Evolutionary conservation across 768 basidiomycete species (phyloP).

Genomic region (Trametes elegans): DNA sequence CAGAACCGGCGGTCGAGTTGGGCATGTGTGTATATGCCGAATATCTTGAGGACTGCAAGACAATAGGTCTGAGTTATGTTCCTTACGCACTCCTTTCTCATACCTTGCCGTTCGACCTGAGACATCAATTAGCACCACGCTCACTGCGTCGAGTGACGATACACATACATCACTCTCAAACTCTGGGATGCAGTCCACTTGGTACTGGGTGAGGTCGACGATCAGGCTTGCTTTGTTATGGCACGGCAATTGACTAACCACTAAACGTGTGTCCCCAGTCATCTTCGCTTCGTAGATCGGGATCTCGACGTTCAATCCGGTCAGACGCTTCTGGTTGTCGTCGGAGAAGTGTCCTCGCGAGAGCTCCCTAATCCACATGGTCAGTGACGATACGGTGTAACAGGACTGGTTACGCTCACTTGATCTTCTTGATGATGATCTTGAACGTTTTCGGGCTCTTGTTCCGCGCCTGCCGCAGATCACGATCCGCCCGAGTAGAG

Average conservation of each 20-base stretch:
- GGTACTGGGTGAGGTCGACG: slow-evolving; percentile 21
- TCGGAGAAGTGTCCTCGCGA: slow-evolving; percentile 65
- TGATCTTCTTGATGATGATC: slow-evolving; percentile 68
- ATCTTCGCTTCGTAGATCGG: slow-evolving; percentile 70
- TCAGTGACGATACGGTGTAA: neutral
- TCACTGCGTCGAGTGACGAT: neutral
- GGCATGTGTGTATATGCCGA: slow-evolving; percentile 49
- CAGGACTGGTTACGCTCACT: slow-evolving; percentile 36
- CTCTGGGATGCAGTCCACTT: slow-evolving; percentile 27
- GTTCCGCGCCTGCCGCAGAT: slow-evolving; percentile 47
- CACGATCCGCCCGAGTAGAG: slow-evolving; percentile 44
- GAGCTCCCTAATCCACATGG: slow-evolving; percentile 46
- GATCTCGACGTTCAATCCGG: slow-evolving; percentile 39
- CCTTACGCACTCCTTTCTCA: neutral
- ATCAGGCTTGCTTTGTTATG: neutral
- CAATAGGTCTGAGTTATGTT: too few species aligned
- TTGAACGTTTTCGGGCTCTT: slow-evolving; percentile 45
- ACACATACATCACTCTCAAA: slow-evolving; percentile 19
- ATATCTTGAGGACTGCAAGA: slow-evolving; percentile 43
- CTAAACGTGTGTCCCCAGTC: slow-evolving; percentile 31
- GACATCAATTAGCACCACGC: neutral
- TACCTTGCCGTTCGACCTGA: slow-evolving; percentile 42
- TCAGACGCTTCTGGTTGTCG: slow-evolving; percentile 63
- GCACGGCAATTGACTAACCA: slow-evolving; percentile 7
- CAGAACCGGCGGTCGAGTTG: slow-evolving; percentile 46